Conservation (phyloP, 225 moss, liverwort and hornwort genomes). For the Asterella californica region DNA sequence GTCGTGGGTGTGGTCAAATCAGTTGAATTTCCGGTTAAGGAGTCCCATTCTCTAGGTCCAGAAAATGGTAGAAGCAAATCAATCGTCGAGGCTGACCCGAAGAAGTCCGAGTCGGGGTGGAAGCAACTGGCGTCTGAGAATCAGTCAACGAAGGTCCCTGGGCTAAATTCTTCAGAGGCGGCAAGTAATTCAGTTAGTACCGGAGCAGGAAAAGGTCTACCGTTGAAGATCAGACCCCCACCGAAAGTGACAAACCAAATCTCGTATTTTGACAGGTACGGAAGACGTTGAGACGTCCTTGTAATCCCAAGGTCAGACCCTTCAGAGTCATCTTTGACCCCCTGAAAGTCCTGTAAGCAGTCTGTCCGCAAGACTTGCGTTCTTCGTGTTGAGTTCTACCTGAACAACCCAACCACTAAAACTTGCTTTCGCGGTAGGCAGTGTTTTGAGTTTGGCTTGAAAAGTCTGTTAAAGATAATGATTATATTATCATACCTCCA, state of each 20-base stretch:
- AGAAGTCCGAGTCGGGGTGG: neutral
- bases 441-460: neutral
- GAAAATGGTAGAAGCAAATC: neutral
- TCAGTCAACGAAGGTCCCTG: neutral
- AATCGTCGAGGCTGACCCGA: neutral
- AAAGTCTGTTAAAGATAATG: neutral
- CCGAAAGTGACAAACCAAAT: slow-evolving; percentile 9
- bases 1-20: slow-evolving; percentile 20
- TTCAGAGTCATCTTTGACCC: neutral
- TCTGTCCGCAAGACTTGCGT: neutral
- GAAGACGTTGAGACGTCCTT: neutral
- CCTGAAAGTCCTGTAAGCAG: no score
- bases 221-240: neutral
- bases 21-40: neutral
- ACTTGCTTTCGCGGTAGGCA: neutral
- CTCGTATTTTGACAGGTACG: slow-evolving; percentile 36
- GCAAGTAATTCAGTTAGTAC: slow-evolving; percentile 11
- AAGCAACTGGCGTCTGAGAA: neutral
- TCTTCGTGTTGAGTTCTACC: neutral
- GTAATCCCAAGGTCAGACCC: neutral
- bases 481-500: neutral
- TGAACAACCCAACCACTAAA: neutral
- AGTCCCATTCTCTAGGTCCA: neutral
- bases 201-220: neutral
- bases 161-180: slow-evolving; percentile 7